A percentile compares a stretch with the other conserved stretches of the same genome.
These are phyloP conservation scores for Suhomyces vadensis DNA, from an alignment of 805 yeast species.

Conservation along the genomic window DNA sequence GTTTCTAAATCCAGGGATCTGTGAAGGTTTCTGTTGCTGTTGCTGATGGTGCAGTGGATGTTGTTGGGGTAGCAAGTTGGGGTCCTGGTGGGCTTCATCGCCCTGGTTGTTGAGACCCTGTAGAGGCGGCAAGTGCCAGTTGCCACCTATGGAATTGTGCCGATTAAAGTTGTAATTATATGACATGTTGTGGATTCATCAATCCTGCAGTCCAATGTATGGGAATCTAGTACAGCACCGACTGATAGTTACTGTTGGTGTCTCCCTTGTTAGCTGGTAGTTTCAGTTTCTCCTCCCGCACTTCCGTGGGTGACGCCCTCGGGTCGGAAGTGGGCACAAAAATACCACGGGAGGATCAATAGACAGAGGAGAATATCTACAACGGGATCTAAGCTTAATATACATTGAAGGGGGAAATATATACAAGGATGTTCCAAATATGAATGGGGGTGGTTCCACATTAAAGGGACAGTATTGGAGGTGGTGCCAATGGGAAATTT, in stretches of 20 bases:
- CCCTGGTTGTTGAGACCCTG: conserved; percentile 17
- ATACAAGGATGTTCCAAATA: no score
- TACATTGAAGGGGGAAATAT: no score
- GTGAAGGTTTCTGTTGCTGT: conserved; percentile 4
- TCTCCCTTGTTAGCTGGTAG: not conserved
- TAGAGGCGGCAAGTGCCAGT: conserved; percentile 37
- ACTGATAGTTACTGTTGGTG: not conserved
- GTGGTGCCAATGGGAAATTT: no score
- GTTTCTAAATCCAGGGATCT: conserved; percentile 38
- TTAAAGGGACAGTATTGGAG: no score
- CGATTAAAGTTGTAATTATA: conserved; percentile 34
- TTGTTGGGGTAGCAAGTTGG: conserved; percentile 6
- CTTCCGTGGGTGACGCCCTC: conserved; percentile 3
- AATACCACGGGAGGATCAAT: no score
- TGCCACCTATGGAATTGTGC: conserved; percentile 41
- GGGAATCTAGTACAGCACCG: no score
- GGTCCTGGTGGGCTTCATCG: conserved; percentile 8
- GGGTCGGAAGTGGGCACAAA: no score
- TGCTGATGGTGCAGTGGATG: conserved; percentile 8
- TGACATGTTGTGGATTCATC: conserved; percentile 24
- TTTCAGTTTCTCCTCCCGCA: conserved; percentile 2
- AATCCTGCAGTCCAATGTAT: not conserved
- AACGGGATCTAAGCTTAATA: no score
- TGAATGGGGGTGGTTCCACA: no score
- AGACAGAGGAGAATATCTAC: no score